Conservation (phyloP, 1,284 basidiomycete genomes). For the Irpex rosettiformis region DNA sequence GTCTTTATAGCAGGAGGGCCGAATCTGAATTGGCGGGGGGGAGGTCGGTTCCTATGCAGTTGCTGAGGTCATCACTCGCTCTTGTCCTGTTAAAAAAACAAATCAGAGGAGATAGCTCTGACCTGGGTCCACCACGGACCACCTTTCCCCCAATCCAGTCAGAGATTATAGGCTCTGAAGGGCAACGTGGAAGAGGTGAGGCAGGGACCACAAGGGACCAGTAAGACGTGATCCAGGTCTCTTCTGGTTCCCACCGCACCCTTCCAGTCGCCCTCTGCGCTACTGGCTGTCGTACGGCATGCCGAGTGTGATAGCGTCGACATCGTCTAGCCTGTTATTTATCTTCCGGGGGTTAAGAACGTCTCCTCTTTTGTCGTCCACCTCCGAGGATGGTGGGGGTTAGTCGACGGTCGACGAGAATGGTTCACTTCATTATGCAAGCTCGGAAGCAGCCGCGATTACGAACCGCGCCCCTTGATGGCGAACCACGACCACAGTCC, state of each 20-base stretch:
- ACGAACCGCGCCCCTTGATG: not conserved
- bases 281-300: not conserved
- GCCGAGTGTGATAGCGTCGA: not conserved
- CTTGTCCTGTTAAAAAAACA: constrained; percentile 8
- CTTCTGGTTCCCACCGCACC: not conserved
- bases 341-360: not conserved
- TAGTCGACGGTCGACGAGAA: not conserved
- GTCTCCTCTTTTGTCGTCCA: not conserved
- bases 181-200: constrained; percentile 2
- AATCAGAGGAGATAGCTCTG: constrained; percentile 12
- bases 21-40: constrained; percentile 7
- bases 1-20: constrained; percentile 14
- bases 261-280: not conserved
- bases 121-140: constrained; percentile 6
- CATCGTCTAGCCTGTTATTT: not conserved
- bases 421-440: not conserved
- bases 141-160: not conserved
- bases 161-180: not conserved
- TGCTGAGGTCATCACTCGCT: constrained; percentile 16
- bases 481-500: not conserved
- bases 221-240: constrained; percentile 1
- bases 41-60: constrained; percentile 8
- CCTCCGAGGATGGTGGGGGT: not conserved
- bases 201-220: constrained; percentile 2
- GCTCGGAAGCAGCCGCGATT: not conserved